Base-by-base conservation (phyloP, 345 rosid species). In the Eucalyptus curtisii region DNA sequence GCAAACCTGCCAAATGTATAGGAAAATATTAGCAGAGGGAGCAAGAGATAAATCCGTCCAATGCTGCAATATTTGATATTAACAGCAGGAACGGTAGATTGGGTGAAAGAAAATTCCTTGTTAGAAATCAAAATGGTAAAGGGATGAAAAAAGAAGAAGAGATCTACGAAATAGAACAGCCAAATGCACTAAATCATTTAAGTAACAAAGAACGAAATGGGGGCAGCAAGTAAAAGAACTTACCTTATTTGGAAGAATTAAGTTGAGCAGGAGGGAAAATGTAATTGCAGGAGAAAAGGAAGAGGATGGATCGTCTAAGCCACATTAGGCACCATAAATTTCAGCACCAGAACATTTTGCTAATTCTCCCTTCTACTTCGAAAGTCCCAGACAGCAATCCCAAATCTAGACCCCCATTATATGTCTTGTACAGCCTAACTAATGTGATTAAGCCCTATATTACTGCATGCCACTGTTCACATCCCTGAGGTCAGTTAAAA, bases 1-100 rank as follows among this genome's bases (percentile, higher is more conserved):
- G 90, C 96, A 86, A 90, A 91, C 99, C 97, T 97, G 94, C 89
- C 82, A 15, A 20, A 85, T 30, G 33, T 82, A 30, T 30, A 8
- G 48, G 68, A 76, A 31, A 6, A 17, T 52, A 85, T 15, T 13
- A 48, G 22, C 40, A 48, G 55, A 52, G 55, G 55, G 55, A 17
- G n/a, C 64, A 57, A 24, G 64, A 57, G 64, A 57, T 57, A 10
- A 24, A 57, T 57, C n/a, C n/a, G 27, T 57, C 64, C n/a, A 10
- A 57, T 57, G 64, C 64, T 25, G 64, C 64, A 25, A 57, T 57
- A 9, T 25, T 57, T 57, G 64, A 40, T 53, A 86, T 52, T 86
- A 86, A 53, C 68, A 49, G 59, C 64, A 57, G 64, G n/a, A 25
- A 57, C n/a, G 27, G 47, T 2, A 49, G 48, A 37, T n/a, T 7